A percentile compares a stretch with the other conserved stretches of the same genome.
These are phyloP conservation scores for Hygrophorus pudorinus DNA, from an alignment of 768 basidiomycete genomes.

Conservation along the genomic window DNA sequence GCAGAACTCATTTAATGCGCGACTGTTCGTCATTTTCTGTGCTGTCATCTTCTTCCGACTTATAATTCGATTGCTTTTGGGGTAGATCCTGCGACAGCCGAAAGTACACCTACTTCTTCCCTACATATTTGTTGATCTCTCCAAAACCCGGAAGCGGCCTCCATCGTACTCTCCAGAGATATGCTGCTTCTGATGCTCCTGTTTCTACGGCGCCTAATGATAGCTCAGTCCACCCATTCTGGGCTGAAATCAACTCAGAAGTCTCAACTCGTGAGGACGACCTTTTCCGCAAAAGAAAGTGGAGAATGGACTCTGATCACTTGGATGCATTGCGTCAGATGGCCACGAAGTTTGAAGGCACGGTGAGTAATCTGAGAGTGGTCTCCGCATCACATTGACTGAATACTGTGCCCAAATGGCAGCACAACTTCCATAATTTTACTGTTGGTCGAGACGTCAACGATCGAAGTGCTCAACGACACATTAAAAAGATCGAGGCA, in stretches of 20 bases:
- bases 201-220: constrained; percentile 12
- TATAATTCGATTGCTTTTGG: background rate
- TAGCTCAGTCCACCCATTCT: constrained; percentile 45
- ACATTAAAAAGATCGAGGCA: constrained; percentile 84
- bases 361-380: constrained; percentile 16
- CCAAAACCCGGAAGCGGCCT: constrained; percentile 72
- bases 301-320: constrained; percentile 49
- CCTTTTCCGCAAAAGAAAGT: constrained; percentile 54
- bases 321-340: constrained; percentile 46
- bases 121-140: constrained; percentile 85
- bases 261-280: constrained; percentile 44
- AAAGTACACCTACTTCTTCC: constrained; percentile 96
- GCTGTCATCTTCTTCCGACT: background rate
- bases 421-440: constrained; percentile 96
- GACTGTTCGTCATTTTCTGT: constrained; percentile 36
- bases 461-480: constrained; percentile 75
- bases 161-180: constrained; percentile 30
- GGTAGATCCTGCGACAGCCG: constrained; percentile 84
- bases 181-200: constrained; percentile 18
- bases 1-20: constrained; percentile 77
- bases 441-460: constrained; percentile 81
- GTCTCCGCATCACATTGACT: background rate
- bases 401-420: no score
- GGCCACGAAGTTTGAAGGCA: constrained; percentile 66
- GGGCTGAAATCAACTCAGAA: constrained; percentile 32